Base-by-base conservation (phyloP, 2,329 filamentous ascomycete species). In the Diaporthe caulivora region DNA sequence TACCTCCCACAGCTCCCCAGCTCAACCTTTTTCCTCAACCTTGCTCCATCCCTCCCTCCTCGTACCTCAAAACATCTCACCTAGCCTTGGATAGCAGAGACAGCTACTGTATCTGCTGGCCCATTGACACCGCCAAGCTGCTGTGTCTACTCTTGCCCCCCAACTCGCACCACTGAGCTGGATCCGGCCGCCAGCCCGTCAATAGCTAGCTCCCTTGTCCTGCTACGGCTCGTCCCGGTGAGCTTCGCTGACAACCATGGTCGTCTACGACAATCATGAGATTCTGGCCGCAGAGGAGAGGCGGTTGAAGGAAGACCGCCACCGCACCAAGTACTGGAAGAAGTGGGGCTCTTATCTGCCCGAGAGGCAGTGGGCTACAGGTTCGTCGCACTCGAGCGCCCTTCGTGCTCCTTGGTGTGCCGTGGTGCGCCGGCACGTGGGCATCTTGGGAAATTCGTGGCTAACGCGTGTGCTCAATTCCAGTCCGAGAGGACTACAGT, bases 341-440 rank as follows among this genome's bases (percentile, higher is more conserved):
- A 95, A 93, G 91, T 98, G 95, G 95, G 96, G 96, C 71, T 93
- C 95, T 31, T 98, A 98, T 81, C 92, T 97, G 78, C 92, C 95
- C 71, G 96, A 98, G 86, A 89, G 95, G 81, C 95, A 98, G 86
- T 98, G 96, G 96, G 95, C 95, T 73, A 98, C 95, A 78, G 95
- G 94, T 93, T 85, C 81, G 90, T 79, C 72, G 74, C 74, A 65
- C 49, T 34, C 55, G 69, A 53, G 40, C 42, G 80, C 76, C 53
- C 42, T 34, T 31, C n/a, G 58, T 40, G 54, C 44, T 53, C 55
- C 47, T 17, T 74, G n/a, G n/a, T n/a, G 78, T 64, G 77, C 78
- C 49, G 31, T 55, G 34, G 26, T 24, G 37, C 18, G n/a, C 37
- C 26, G 18, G 29, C 29, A 26, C 55, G 34, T 42, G 58, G 51